Conservation (phyloP, 257 asterid species). For the Solanum dulcamara region DNA sequence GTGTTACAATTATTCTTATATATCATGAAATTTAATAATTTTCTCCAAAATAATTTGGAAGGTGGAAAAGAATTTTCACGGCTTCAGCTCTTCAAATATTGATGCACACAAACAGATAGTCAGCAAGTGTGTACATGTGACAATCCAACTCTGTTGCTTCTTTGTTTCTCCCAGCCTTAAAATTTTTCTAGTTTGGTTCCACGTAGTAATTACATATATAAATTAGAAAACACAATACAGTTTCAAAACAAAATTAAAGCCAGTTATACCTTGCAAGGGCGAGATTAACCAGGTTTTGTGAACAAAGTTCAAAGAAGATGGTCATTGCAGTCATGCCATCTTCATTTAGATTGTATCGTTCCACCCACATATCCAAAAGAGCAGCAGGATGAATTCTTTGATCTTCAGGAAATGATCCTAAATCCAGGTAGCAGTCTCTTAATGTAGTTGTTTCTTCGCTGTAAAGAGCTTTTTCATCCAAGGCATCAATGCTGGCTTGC, state of each 20-base stretch:
- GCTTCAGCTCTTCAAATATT: neutral
- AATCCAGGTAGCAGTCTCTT: slow-evolving; percentile 18
- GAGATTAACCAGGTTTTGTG: slow-evolving; percentile 21
- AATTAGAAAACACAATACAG: neutral
- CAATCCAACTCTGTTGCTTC: neutral
- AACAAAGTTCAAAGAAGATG: slow-evolving; percentile 13
- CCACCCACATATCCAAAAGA: slow-evolving; percentile 28
- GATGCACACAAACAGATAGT: neutral
- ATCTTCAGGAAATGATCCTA: slow-evolving; percentile 25
- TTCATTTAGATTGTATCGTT: slow-evolving; percentile 18
- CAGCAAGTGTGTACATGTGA: neutral
- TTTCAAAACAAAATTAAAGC: neutral
- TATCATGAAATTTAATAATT: neutral
- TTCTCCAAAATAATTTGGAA: neutral
- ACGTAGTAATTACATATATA: neutral
- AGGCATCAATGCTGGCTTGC: slow-evolving; percentile 18
- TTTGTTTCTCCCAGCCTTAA: neutral
- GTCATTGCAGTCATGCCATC: slow-evolving; percentile 7
- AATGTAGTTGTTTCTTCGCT: neutral
- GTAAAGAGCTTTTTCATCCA: neutral
- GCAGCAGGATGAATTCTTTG: slow-evolving; percentile 20
- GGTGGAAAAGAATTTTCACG: neutral
- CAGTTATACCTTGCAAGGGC: slow-evolving; percentile 15
- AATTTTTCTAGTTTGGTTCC: neutral
- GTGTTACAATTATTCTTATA: neutral